Base-by-base conservation (phyloP, 371 early-diverging fungal species). In the Syncephalis plumigaleata region DNA sequence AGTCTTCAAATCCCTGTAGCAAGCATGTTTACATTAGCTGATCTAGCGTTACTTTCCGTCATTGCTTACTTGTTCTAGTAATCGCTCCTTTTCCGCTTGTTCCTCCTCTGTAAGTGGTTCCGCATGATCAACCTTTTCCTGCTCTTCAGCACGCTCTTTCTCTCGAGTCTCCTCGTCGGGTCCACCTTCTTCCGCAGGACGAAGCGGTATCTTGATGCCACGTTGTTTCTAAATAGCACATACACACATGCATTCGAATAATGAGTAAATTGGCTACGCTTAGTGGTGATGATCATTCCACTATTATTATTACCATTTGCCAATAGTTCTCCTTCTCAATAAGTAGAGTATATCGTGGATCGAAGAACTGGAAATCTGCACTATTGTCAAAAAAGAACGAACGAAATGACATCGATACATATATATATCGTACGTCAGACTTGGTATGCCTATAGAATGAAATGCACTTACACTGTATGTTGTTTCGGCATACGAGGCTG, bases 351-450 rank as follows among this genome's bases (percentile, higher is more conserved):
- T 97, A 69, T 25, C 83, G 75, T 36, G 67, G 54, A 22, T 91
- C 90, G 58, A 75, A 93, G 65, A 98, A 98, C 60, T 98, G 97
- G 63, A 85, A 91, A 50, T 96, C 97, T 39, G 73, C 63, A 22
- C 62, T 62, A 54, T 11, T 20, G 57, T 46, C 45, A 54, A 49
- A 46, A 53, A n/a, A n/a, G n/a, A n/a, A n/a, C n/a, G n/a, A n/a
- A n/a, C n/a, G n/a, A 3, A 4, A 48, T 50, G n/a, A 23, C 4
- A 23, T 39, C 5, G 26, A 18, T 47, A 23, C n/a, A 55, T 44
- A 16, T 25, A 43, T 23, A 17, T 17, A 43, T 13, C 16, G 20
- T 13, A n/a, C 22, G 22, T 1, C 2, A n/a, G 17, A 13, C 15
- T 18, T 2, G 20, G 13, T 1, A 43, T n/a, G 17, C 22, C 44